Base-by-base conservation (phyloP, 1,284 basidiomycete species). In the Lentinula novae-zelandiae region DNA sequence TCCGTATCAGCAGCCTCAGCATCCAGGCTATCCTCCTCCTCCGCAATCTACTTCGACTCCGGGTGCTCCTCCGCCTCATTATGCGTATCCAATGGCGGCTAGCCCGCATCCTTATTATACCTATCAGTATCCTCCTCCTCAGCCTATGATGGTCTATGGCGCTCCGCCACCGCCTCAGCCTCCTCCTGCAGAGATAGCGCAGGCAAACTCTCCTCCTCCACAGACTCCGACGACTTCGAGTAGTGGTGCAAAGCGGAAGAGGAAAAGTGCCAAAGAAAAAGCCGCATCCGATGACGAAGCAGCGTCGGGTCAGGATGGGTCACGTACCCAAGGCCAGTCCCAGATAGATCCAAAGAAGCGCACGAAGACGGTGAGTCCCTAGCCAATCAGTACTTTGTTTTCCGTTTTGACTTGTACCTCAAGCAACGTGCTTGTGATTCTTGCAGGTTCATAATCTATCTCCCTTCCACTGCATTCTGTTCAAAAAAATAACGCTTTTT, bases 401-500 rank as follows among this genome's bases (percentile, higher is more conserved):
- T 46, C 17, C 10, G 39, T 48, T 49, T 39, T 61, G 5, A 61
- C 49, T 40, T 13, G 9, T 9, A n/a, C 46, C 39, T 69, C 22
- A 59, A 79, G 71, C 80, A 81, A 76, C 86, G 93, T 60, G 93
- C 94, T 5, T 96, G 94, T 72, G 93, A 96, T 73, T 91, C 89
- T 64, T 96, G 94, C 75, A 86, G 96, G 39, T 46, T 33, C 15
- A n/a, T 33, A n/a, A 3, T 31, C 31, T 5, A 27, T 31, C 27
- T 51, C 13, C 48, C 15, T 31, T 22, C 13, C 22, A 31, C 48
- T 31, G 27, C 7, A 31, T 15, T 27, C 27, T 4, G 27, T 4
- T 27, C 27, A 4, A 27, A 27, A 22, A 27, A 22, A 9, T 49
- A 20, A 51, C 49, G 5, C 73, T 91, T 88, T 64, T 96, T 93